A percentile compares a stretch with the other conserved stretches of the same genome.
Evolutionary conservation across 805 yeast species (phyloP).

Genomic region (Starmerella khaoyaiensis): DNA sequence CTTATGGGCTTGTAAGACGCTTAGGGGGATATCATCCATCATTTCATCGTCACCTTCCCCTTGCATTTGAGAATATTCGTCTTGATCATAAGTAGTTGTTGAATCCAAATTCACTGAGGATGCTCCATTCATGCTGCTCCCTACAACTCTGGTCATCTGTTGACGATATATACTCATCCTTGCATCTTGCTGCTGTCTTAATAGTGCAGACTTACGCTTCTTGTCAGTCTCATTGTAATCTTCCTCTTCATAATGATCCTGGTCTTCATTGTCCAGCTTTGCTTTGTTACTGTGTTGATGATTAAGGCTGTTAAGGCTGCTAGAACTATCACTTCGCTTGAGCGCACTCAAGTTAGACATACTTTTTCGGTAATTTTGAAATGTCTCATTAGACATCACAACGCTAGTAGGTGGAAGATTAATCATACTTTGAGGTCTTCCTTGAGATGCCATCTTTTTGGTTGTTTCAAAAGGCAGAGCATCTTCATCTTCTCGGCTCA

Average conservation of each 20-base stretch:
- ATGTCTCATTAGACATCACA: conserved; percentile 22
- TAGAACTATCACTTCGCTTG: not conserved
- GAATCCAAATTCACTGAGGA: not conserved
- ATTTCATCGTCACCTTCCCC: conserved; percentile 28
- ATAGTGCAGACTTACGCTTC: conserved; percentile 15
- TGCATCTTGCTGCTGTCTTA: conserved; percentile 30
- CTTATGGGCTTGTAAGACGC: conserved; percentile 31
- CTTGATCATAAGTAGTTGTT: not conserved
- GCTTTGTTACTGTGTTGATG: not conserved
- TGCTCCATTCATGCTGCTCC: conserved; percentile 12
- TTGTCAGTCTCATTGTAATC: conserved; percentile 23
- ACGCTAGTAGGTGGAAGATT: conserved; percentile 17
- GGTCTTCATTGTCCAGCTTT: not conserved
- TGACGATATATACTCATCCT: conserved; percentile 32
- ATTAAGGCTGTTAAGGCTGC: too few species aligned
- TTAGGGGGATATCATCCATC: conserved; percentile 32
- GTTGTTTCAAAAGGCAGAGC: conserved; percentile 22
- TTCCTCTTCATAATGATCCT: conserved; percentile 30
- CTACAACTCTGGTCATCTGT: conserved; percentile 31
- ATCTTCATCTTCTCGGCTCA: conserved; percentile 19
- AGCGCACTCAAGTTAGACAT: not conserved
- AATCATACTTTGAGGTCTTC: conserved; percentile 11
- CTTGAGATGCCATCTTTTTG: conserved; percentile 15
- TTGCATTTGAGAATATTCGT: conserved; percentile 10
- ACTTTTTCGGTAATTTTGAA: conserved; percentile 21